Evolutionary conservation across 116 monocot species (phyloP).

Genomic region (Posidonia oceanica): DNA sequence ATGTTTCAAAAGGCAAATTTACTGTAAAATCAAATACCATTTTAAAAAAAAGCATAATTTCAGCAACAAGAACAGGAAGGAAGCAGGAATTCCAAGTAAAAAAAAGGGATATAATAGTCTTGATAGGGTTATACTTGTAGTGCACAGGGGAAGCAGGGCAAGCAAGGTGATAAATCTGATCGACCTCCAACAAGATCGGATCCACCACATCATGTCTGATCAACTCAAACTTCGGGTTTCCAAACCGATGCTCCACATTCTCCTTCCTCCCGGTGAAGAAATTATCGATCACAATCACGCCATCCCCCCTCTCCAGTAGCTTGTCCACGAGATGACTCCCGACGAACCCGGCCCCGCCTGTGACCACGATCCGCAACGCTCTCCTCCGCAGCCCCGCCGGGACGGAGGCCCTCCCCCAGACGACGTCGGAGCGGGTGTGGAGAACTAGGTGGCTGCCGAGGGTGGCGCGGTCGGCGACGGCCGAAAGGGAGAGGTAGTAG

Average conservation of each 20-base stretch:
- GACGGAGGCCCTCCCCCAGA: constrained; percentile 5
- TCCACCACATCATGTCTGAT: constrained; percentile 92
- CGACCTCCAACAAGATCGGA: constrained; percentile 82
- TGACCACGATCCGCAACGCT: constrained; percentile 49
- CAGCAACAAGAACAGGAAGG: too few species aligned
- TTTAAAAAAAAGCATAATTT: neutral
- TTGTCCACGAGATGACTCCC: constrained; percentile 85
- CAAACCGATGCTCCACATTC: constrained; percentile 57
- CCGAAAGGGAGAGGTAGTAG: constrained; percentile 5
- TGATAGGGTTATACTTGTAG: constrained; percentile 96
- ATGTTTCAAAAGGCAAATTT: too few species aligned
- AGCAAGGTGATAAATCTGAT: constrained; percentile 97
- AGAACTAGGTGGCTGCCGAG: neutral
- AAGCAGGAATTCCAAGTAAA: neutral
- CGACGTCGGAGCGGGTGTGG: neutral
- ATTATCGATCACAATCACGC: constrained; percentile 88
- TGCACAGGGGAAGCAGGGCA: constrained; percentile 97
- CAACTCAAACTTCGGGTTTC: constrained; percentile 81
- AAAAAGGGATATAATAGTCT: constrained; percentile 95
- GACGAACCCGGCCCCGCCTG: constrained; percentile 86
- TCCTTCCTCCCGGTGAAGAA: constrained; percentile 92
- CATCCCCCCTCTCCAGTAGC: constrained; percentile 55
- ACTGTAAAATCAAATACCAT: neutral
- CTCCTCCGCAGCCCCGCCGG: constrained; percentile 34
- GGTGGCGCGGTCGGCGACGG: constrained; percentile 5